Conservation (phyloP, 2,329 filamentous ascomycete genomes). For the Penicillium glabrum region DNA sequence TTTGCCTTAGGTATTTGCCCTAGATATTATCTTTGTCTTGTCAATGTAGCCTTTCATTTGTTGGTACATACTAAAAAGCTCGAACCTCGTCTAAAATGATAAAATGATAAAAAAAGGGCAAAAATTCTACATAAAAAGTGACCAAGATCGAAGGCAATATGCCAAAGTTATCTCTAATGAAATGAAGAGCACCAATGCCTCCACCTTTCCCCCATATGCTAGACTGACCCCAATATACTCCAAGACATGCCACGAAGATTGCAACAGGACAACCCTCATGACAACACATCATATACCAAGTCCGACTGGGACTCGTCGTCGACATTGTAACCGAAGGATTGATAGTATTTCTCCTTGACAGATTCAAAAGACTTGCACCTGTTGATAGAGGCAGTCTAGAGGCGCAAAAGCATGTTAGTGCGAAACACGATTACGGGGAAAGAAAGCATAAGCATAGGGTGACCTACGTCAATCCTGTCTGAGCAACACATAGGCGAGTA, state of each 20-base stretch:
- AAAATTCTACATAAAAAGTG: neutral
- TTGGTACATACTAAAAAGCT: neutral
- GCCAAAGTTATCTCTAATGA: neutral
- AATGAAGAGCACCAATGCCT: neutral
- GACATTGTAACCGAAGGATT: constrained; percentile 2
- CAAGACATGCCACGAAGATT: neutral
- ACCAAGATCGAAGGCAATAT: neutral
- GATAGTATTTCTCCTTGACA: constrained; percentile 23
- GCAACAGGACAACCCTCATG: constrained; percentile 1
- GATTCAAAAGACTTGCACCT: constrained; percentile 24
- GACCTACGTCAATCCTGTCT: constrained; percentile 8
- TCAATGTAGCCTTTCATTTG: too few species aligned
- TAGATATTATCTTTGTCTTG: too few species aligned
- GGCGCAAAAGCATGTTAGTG: neutral
- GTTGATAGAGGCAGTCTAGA: constrained; percentile 8
- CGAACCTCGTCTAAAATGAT: neutral
- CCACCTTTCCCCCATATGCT: neutral
- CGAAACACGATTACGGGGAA: neutral
- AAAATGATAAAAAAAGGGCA: neutral
- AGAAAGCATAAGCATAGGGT: neutral
- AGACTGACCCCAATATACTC: neutral
- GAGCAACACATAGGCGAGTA: constrained; percentile 30
- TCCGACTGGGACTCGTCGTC: constrained; percentile 11
- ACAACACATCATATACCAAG: constrained; percentile 17
- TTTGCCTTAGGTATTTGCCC: too few species aligned